Conservation (phyloP, 2,329 filamentous ascomycete species). For the Fusarium newnesense region DNA sequence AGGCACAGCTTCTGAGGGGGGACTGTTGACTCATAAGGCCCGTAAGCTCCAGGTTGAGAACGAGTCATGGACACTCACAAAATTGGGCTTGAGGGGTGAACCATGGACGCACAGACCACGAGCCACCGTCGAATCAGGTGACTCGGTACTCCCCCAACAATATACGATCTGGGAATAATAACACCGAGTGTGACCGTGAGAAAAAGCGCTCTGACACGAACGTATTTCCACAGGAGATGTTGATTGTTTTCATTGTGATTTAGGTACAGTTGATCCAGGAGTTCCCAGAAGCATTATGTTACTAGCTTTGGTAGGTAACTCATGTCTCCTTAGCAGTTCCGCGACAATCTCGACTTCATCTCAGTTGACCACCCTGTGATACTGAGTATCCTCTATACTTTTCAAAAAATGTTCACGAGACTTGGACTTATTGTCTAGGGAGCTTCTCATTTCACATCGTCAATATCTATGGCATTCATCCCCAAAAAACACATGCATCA, state of each 20-base stretch:
- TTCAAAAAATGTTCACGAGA: too few relatives aligned
- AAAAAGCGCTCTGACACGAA: background rate
- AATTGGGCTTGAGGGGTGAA: background rate
- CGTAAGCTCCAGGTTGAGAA: slow-evolving; percentile 11
- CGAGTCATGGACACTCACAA: slow-evolving; percentile 38
- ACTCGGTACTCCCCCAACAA: background rate
- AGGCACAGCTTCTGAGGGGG: slow-evolving; percentile 33
- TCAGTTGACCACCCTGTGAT: background rate
- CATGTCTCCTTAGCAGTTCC: background rate
- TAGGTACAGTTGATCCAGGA: background rate
- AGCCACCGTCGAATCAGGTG: slow-evolving; percentile 8
- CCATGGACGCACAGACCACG: background rate
- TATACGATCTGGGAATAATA: background rate
- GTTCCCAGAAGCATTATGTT: background rate
- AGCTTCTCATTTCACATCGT: background rate
- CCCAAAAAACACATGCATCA: background rate
- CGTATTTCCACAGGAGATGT: too few relatives aligned
- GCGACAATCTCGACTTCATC: background rate
- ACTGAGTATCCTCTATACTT: background rate
- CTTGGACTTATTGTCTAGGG: background rate
- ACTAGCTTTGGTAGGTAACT: background rate
- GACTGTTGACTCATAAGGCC: slow-evolving; percentile 44
- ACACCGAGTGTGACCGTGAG: background rate
- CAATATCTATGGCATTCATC: too few relatives aligned
- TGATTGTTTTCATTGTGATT: background rate